phyloP scores from a whole-genome alignment of 352 stramenopile genomes.

The Plasmopara halstedii region DNA sequence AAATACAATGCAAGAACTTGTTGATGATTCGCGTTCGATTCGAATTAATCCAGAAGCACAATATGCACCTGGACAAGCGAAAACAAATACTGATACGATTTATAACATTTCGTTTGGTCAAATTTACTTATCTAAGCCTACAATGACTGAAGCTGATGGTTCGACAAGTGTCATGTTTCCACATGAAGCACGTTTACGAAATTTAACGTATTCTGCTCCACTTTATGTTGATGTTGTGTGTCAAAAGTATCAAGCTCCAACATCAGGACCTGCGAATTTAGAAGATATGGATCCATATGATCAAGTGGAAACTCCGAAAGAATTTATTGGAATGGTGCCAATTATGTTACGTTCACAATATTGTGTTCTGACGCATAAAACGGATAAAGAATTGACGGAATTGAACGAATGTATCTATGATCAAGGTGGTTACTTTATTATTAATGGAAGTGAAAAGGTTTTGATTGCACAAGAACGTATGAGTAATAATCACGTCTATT shows the following conservation, averaged over 20 bases:
- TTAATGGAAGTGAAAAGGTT: constrained; percentile 97
- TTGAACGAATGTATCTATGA: constrained; percentile 99
- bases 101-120: constrained; percentile 97
- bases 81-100: constrained; percentile 86
- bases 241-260: constrained; percentile 80
- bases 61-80: constrained; percentile 92
- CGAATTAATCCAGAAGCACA: constrained; percentile 95
- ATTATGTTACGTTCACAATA: constrained; percentile 98
- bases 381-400: constrained; percentile 90
- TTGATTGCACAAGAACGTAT: constrained; percentile 99
- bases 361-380: constrained; percentile 91
- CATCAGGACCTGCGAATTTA: constrained; percentile 54
- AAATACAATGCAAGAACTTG: constrained; percentile 99
- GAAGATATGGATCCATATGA: constrained; percentile 87
- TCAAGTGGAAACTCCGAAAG: constrained; percentile 80
- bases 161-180: constrained; percentile 98
- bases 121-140: constrained; percentile 97
- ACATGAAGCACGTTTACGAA: constrained; percentile 96
- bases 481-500: constrained; percentile 99
- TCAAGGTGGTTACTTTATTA: constrained; percentile 99
- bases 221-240: constrained; percentile 98
- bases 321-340: constrained; percentile 98
- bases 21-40: constrained; percentile 96
- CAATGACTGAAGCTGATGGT: constrained; percentile 95
- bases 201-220: constrained; percentile 98